Conservation (phyloP, 108 stramenopile species). For the Hondaea fermentalgiana region DNA sequence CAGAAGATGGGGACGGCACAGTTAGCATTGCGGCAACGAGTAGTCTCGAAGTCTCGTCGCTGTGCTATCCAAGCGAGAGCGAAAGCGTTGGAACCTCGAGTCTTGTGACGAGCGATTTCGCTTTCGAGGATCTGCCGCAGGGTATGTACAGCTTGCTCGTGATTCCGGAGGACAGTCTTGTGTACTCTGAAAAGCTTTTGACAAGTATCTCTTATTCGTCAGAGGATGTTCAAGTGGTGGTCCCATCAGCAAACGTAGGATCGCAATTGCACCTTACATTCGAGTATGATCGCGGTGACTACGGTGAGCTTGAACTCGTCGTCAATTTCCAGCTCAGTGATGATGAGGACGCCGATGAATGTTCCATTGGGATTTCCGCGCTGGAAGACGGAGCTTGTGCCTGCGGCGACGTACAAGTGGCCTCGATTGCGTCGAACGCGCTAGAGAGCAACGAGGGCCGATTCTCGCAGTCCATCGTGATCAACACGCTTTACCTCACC, state of each 20-base stretch:
- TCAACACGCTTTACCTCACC: not conserved
- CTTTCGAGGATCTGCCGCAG: too few species aligned
- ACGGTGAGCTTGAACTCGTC: not conserved
- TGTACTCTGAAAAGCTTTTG: too few species aligned
- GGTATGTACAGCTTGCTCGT: too few species aligned
- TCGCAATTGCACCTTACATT: not conserved
- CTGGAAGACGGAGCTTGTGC: not conserved
- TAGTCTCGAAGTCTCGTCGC: too few species aligned
- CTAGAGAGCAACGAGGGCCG: not conserved
- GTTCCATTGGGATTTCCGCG: not conserved
- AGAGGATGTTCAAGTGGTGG: not conserved
- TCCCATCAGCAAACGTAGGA: not conserved
- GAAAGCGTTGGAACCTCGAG: too few species aligned
- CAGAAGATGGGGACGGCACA: too few species aligned
- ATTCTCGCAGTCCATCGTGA: not conserved
- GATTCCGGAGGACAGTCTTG: too few species aligned
- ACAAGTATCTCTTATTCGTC: too few species aligned
- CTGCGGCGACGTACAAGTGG: not conserved
- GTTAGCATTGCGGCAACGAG: too few species aligned
- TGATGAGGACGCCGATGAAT: not conserved
- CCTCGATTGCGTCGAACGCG: not conserved
- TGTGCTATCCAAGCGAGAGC: too few species aligned
- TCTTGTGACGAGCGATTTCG: too few species aligned
- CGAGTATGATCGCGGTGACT: not conserved
- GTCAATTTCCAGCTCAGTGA: not conserved